Evolutionary conservation across 495 filamentous ascomycete species (phyloP).

Genomic region (Podospora conica): DNA sequence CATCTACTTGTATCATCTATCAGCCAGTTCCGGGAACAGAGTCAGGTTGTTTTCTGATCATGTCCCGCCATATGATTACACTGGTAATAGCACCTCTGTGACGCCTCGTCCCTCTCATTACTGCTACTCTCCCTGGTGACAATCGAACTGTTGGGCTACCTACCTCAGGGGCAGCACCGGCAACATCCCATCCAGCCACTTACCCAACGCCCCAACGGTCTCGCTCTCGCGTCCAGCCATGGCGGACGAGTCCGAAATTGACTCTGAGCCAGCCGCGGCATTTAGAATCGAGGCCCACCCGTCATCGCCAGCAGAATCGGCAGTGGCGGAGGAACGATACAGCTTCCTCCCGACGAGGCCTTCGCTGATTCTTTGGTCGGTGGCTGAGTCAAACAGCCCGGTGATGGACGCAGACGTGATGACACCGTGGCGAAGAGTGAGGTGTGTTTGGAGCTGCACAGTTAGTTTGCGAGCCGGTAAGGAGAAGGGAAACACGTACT

Average conservation of each 20-base stretch:
- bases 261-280: neutral
- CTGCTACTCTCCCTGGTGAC: no score
- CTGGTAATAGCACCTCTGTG: no score
- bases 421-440: slow-evolving; percentile 39
- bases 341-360: neutral
- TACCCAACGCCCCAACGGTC: neutral
- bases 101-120: no score
- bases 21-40: no score
- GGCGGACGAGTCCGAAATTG: no score
- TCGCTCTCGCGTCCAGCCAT: neutral
- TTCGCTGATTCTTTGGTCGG: slow-evolving; percentile 5
- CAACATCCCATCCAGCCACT: neutral
- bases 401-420: slow-evolving; percentile 27
- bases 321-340: neutral
- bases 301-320: neutral
- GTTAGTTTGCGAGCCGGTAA: neutral
- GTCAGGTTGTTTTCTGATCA: neutral
- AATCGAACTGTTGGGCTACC: no score
- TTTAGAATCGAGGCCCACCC: neutral
- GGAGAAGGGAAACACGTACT: slow-evolving; percentile 14
- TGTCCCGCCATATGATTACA: no score
- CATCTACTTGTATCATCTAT: neutral
- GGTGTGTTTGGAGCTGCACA: slow-evolving; percentile 16
- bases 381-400: slow-evolving; percentile 9
- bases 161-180: neutral